Evolutionary conservation across 352 stramenopile species (phyloP), one percentile per base, ranked within the genome.

Genomic region (Phytopythium chamaehyphon): DNA sequence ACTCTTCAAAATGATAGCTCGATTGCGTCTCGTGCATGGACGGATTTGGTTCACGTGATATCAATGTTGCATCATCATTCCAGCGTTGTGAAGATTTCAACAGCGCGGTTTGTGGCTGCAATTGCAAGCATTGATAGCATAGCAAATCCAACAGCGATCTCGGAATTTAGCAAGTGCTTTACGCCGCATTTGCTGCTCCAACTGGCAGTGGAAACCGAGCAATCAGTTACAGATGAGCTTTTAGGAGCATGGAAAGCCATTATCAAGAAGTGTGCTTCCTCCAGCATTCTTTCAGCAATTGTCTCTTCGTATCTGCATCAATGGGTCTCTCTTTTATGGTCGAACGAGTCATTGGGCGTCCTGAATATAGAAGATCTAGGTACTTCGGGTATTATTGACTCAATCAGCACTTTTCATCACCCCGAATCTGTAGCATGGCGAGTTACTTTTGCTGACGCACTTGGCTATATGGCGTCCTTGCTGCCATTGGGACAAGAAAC

Each of bases 171-270:
- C 39, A 24, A 47, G 39, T 63, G 54, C 12, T 52, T 88, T 35
- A 49, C 89, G 21, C 61, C 82, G 1, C 83, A 83, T 57, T 21
- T 93, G 18, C 37, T 93, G 33, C 58, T 87, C 21, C 83, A 93
- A 48, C 10, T 91, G 9, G 45, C 90, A 42, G 39, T 66, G 14
- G 83, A 90, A 52, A 51, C 66, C 10, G 51, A 81, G 9, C 43
- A 70, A 2, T 28, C 42, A 7, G 37, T 73, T 15, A 57, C 62
- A 35, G 44, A 53, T 40, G 66, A 51, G 4, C 38, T 90, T 19
- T 33, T 76, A 40, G 37, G 45, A 15, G 52, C 58, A 2, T 93
- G 77, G 79, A 71, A 76, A 62, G 44, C 44, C 9, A 50, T 74
- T 1, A 47, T 86, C 22, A 36, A 40, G 15, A 64, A 51, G 10